Evolutionary conservation across 208 protist genomes (phyloP), one percentile per base, ranked within the genome.

Genomic region (Porcisia hertigi): DNA sequence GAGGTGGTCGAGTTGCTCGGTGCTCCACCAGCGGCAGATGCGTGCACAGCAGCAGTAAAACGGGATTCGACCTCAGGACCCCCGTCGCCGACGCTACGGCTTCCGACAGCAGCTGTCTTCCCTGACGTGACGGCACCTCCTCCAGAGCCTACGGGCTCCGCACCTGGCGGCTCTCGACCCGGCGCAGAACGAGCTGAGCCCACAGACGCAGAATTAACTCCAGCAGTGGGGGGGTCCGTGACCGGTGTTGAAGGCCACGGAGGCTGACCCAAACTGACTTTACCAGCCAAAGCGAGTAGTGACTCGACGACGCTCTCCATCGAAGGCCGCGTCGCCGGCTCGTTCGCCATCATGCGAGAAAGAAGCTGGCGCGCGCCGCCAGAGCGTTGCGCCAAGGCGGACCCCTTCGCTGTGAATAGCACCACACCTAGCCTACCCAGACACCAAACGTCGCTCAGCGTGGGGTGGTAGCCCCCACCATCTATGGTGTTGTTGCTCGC

Each of bases 381-480:
- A 1, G 87, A 89, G 23, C 90, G 89, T 4, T 71, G 59, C 2
- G 77, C 69, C 11, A 88, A 76, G 1, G 77, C 71, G 1, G 86
- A 76, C 57, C 75, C 75, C 47, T 90, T 86, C 11, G 80, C 82
- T 20, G 82, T 81, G 3, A 94, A 82, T 45, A 96, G 71, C 41
- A 88, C 73, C 69, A 83, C 73, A 4, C 79, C 86, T 14, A 93
- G 41, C 7, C 83, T 74, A 3, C 90, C 92, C 7, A 96, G 80
- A 64, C 89, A 87, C 90, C 92, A 96, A 12, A 96, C 88, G 69
- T 96, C 92, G 47, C 85, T 93, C 41, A 86, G 67, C 1, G 60
- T 78, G 20, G 77, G 57, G 74, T 94, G 78, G 69, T 94, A 94
- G 34, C 58, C 67, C 76, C 23, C 70, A 55, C 30, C 75, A 70